Evolutionary conservation across 2,329 filamentous ascomycete species (phyloP), one percentile per base, ranked within the genome.

Genomic region (Exophiala sideris): DNA sequence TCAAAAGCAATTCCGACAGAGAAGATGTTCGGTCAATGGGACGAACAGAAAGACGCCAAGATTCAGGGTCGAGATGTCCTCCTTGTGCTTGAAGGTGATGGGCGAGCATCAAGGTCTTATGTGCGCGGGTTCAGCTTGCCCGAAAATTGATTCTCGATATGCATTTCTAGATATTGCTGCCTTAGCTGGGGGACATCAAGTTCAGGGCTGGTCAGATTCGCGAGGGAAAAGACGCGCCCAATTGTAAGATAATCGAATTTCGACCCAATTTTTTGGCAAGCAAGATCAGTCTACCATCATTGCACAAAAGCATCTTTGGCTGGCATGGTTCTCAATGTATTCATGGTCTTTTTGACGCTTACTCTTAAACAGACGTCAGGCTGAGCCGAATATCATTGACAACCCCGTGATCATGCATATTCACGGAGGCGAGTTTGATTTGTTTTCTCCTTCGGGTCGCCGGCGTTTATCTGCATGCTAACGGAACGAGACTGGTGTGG

Each of bases 41-140:
- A 89, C 55, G 91, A 96, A 70, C 83, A 86, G 18, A 87, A 86
- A 66, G 90, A 89, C 32, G 81, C 79, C 62, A 85, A 86, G 21
- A 89, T 96, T 45, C 91, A 96, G 73, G 76, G 95, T 48, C 81
- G 92, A 50, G 92, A 96, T 70, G 85, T 91, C 75, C 76, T 95
- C 12, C 78, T 83, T 16, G 88, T 88, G 56, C 77, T 96, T 44
- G 91, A 96, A 69, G 78, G 84, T 47, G 89, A 95, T 67, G 87
- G 88, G 1, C 79, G 71, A 56, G 72, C 70, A 18, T 64, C 67
- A 36, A 69, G 70, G 39, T 71, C 75, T 62, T 67, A 76, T 48
- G 70, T 75, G 59, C 70, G 71, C 60, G 74, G 70, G 9, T 74
- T 74, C 54, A 60, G 51, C 32, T 33, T 57, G n/a, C 45, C 54